Conservation (phyloP, 2,329 filamentous ascomycete species). For the Aspergillus flavus region DNA sequence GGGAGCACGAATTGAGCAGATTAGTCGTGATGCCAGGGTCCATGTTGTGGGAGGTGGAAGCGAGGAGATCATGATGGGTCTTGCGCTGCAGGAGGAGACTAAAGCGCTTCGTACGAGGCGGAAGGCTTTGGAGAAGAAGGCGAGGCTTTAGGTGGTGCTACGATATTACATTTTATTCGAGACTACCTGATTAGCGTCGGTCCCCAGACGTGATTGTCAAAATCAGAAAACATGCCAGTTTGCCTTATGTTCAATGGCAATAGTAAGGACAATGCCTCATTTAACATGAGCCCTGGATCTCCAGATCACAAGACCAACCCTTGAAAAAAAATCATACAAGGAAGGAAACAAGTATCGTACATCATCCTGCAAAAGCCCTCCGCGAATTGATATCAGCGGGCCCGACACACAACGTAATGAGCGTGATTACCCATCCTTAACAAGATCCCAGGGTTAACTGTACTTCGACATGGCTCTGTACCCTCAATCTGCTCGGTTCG, state of each 20-base stretch:
- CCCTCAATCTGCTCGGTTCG: neutral
- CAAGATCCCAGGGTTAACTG: slow-evolving; percentile 1
- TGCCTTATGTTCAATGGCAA: neutral
- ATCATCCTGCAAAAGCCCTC: neutral
- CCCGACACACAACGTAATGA: neutral
- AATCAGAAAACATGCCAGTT: neutral
- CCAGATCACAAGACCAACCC: neutral
- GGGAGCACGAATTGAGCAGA: slow-evolving; percentile 56
- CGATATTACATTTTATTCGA: neutral
- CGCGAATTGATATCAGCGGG: neutral
- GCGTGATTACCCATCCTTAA: neutral
- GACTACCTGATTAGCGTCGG: neutral
- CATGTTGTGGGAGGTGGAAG: slow-evolving; percentile 45
- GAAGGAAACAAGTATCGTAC: neutral
- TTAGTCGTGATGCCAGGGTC: slow-evolving; percentile 56
- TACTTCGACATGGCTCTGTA: neutral
- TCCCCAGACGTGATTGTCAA: neutral
- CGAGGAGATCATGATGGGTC: slow-evolving; percentile 44
- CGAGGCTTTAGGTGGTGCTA: slow-evolving; percentile 22
- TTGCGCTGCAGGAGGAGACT: slow-evolving; percentile 35
- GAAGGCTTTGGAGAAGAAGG: slow-evolving; percentile 29
- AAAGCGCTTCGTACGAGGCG: slow-evolving; percentile 33
- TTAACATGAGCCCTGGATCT: neutral
- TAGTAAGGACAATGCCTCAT: neutral
- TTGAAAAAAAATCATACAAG: neutral